Evolutionary conservation across 2,329 filamentous ascomycete genomes (phyloP).

Genomic region (Apiospora malaysiana): DNA sequence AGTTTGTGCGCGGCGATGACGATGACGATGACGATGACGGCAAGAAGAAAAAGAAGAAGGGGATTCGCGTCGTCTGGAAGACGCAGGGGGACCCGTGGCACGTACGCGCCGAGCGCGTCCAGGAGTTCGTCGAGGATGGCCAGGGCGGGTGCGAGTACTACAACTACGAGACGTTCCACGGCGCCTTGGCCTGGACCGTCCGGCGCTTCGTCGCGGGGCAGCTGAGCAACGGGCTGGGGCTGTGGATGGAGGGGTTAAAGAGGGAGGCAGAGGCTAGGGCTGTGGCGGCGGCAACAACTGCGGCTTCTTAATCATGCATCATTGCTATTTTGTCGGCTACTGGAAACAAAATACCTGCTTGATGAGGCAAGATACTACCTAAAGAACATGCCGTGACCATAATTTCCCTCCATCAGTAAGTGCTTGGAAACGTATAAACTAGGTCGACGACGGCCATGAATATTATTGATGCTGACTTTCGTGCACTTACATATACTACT

Average conservation of each 20-base stretch:
- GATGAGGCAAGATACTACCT: too few species aligned
- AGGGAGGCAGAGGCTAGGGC: constrained; percentile 33
- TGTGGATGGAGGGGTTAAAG: constrained; percentile 49
- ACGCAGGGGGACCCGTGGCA: constrained; percentile 40
- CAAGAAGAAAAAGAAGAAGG: constrained; percentile 35
- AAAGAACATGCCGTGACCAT: too few species aligned
- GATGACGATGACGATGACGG: too few species aligned
- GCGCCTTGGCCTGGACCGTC: constrained; percentile 43
- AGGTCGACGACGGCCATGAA: too few species aligned
- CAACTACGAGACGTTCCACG: constrained; percentile 54
- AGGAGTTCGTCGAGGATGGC: constrained; percentile 47
- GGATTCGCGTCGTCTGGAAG: constrained; percentile 49
- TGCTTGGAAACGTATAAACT: too few species aligned
- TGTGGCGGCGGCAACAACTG: not conserved
- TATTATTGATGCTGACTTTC: too few species aligned
- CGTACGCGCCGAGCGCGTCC: constrained; percentile 47
- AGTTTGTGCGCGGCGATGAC: constrained; percentile 34
- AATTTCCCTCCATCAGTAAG: too few species aligned
- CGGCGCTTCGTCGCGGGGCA: constrained; percentile 39
- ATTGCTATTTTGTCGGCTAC: not conserved
- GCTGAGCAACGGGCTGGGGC: constrained; percentile 43
- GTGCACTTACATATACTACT: too few species aligned
- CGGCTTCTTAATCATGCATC: not conserved
- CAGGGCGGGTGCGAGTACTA: constrained; percentile 45
- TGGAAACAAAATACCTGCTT: too few species aligned